These are phyloP conservation scores for Immersiella caudata DNA, from an alignment of 495 filamentous ascomycete species.

Conservation along the genomic window DNA sequence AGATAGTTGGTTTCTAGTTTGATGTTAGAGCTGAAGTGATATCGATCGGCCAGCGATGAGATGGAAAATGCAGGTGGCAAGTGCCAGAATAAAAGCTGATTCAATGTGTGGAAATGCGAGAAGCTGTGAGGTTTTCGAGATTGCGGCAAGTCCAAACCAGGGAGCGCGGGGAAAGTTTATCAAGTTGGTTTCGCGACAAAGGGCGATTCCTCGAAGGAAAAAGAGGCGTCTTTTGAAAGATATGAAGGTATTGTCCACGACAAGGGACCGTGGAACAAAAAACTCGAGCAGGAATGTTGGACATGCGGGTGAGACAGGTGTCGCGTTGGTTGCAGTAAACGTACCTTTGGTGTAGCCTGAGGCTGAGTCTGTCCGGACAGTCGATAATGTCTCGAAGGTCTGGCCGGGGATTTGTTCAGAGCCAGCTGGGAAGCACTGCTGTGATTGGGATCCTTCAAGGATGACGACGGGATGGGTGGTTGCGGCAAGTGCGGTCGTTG, in stretches of 20 bases:
- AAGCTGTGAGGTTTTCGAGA: background rate
- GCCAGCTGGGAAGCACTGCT: conserved; percentile 46
- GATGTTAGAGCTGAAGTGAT: conserved; percentile 22
- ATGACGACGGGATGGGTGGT: conserved; percentile 33
- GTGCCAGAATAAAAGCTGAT: background rate
- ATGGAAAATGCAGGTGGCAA: conserved; percentile 28
- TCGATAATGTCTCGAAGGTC: conserved; percentile 15
- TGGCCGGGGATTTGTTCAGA: conserved; percentile 34
- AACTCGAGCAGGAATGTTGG: conserved; percentile 4
- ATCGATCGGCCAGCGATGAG: conserved; percentile 17
- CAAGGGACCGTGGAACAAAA: background rate
- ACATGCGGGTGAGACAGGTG: conserved; percentile 1
- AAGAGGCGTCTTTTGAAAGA: background rate
- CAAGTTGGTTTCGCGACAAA: background rate
- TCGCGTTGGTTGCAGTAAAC: background rate
- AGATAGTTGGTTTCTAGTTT: conserved; percentile 15
- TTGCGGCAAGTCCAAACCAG: background rate
- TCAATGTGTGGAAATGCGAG: conserved; percentile 19
- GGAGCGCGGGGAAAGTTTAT: background rate
- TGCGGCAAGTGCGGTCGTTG: conserved; percentile 29
- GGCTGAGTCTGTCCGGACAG: conserved; percentile 13
- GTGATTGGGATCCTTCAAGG: conserved; percentile 43
- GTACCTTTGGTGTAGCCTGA: conserved; percentile 22
- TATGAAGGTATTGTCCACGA: conserved; percentile 21
- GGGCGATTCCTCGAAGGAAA: conserved; percentile 4